phyloP scores from a whole-genome alignment of 2,329 filamentous ascomycete species.

The Ascochyta koolunga region DNA sequence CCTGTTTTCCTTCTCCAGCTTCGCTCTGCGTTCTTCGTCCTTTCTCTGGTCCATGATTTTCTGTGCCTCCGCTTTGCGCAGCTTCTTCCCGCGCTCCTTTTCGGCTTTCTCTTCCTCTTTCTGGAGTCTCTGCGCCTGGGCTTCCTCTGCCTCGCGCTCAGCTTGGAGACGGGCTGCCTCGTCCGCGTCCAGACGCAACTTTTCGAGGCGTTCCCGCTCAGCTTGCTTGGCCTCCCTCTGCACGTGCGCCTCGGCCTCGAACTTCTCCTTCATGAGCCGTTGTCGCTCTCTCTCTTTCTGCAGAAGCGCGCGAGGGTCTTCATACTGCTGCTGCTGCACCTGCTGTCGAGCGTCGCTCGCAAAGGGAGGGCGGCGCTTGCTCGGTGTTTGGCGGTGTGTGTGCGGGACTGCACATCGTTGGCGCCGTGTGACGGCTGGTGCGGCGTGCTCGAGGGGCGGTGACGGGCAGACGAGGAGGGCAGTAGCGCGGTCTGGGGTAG shows the following conservation, averaged over 20 bases:
- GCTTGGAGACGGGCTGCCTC: slow-evolving; percentile 36
- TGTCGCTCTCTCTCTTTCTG: slow-evolving; percentile 41
- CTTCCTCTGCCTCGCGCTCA: slow-evolving; percentile 37
- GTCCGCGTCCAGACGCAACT: slow-evolving; percentile 34
- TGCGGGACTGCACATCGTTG: slow-evolving; percentile 34
- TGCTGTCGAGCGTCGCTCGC: slow-evolving; percentile 27
- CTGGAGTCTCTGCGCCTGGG: slow-evolving; percentile 33
- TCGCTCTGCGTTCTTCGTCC: slow-evolving; percentile 37
- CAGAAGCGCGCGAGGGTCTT: slow-evolving; percentile 42
- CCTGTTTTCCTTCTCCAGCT: slow-evolving; percentile 32
- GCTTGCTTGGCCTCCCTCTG: slow-evolving; percentile 38
- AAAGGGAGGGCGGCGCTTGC: slow-evolving; percentile 27
- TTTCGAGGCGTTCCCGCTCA: slow-evolving; percentile 36
- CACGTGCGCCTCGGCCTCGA: slow-evolving; percentile 43
- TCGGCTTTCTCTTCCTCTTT: slow-evolving; percentile 40
- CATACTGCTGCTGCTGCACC: slow-evolving; percentile 34
- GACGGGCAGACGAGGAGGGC: slow-evolving; percentile 27
- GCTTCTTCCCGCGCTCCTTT: slow-evolving; percentile 40
- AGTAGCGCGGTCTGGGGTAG: slow-evolving; percentile 17
- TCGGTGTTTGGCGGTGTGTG: slow-evolving; percentile 32
- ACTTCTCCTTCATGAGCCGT: slow-evolving; percentile 35
- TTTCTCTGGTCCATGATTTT: slow-evolving; percentile 35
- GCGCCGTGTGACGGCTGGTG: slow-evolving; percentile 26
- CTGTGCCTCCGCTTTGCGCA: slow-evolving; percentile 40
- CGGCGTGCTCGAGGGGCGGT: slow-evolving; percentile 38